These are phyloP conservation scores for Penicillium sp. DNA, from an alignment of 2,329 filamentous ascomycete genomes.

Conservation along the genomic window DNA sequence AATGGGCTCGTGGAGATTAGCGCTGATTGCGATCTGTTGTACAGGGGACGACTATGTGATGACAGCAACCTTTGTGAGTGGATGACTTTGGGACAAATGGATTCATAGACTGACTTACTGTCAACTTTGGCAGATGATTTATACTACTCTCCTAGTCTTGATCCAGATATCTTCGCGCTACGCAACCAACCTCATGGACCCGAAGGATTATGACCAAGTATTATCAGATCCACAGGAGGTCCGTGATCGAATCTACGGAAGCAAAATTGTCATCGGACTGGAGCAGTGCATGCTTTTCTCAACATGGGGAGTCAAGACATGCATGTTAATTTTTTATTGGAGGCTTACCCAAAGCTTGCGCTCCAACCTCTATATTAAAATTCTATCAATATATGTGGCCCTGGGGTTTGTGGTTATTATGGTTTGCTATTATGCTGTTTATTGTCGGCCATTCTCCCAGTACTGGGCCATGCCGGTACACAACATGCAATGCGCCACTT, in stretches of 20 bases:
- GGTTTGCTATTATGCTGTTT: slow-evolving; percentile 50
- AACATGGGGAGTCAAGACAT: slow-evolving; percentile 54
- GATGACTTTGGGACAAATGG: not conserved
- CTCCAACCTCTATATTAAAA: slow-evolving; percentile 39
- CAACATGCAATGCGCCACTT: slow-evolving; percentile 42
- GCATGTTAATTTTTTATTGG: slow-evolving; percentile 52
- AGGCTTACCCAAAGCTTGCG: slow-evolving; percentile 44
- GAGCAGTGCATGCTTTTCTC: slow-evolving; percentile 52
- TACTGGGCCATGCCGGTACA: slow-evolving; percentile 52
- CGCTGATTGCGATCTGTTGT: not conserved
- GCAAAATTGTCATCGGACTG: slow-evolving; percentile 51
- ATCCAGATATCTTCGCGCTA: slow-evolving; percentile 40
- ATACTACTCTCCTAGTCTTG: slow-evolving; percentile 33
- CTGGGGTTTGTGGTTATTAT: slow-evolving; percentile 50
- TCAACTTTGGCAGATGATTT: slow-evolving; percentile 30
- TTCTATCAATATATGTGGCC: slow-evolving; percentile 44
- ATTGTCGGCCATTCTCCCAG: slow-evolving; percentile 51
- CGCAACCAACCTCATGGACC: slow-evolving; percentile 42
- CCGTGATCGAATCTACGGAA: slow-evolving; percentile 44
- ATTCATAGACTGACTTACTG: not conserved
- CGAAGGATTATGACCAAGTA: slow-evolving; percentile 31
- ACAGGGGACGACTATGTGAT: slow-evolving; percentile 41
- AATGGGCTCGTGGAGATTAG: not conserved
- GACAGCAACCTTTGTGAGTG: slow-evolving; percentile 37
- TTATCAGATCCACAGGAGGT: slow-evolving; percentile 42